These are phyloP conservation scores for Hemileia vastatrix DNA, from an alignment of 1,284 basidiomycete genomes.

Conservation along the genomic window DNA sequence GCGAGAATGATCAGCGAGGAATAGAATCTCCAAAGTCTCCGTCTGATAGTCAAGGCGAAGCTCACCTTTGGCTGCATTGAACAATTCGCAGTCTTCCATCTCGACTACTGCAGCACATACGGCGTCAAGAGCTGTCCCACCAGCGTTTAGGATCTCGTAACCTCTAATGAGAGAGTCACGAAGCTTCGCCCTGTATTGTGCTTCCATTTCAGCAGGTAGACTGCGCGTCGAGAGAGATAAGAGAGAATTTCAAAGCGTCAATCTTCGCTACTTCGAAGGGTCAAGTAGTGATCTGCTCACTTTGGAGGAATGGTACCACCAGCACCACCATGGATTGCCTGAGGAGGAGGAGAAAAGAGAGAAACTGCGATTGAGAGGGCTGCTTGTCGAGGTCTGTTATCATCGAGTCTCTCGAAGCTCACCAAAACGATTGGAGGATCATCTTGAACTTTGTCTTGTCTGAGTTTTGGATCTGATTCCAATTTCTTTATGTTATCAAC, in stretches of 20 bases:
- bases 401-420: not conserved
- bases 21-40: slow-evolving; percentile 51
- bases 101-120: slow-evolving; percentile 60
- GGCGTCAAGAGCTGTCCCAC: slow-evolving; percentile 73
- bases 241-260: not conserved
- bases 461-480: not conserved
- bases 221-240: slow-evolving; percentile 42
- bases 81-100: slow-evolving; percentile 69
- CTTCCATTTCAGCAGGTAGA: slow-evolving; percentile 54
- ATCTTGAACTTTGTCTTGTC: not conserved
- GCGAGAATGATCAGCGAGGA: not conserved
- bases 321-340: slow-evolving; percentile 30
- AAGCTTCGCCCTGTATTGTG: slow-evolving; percentile 54
- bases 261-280: not conserved
- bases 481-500: not conserved
- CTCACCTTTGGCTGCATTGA: slow-evolving; percentile 67
- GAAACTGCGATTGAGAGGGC: not conserved
- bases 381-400: too few species aligned
- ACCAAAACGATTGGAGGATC: not conserved
- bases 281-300: not conserved
- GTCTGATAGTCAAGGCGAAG: slow-evolving; percentile 67
- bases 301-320: slow-evolving; percentile 24
- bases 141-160: slow-evolving; percentile 54
- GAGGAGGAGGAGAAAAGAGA: not conserved
- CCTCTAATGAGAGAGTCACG: slow-evolving; percentile 55